A percentile compares a stretch with the other conserved stretches of the same genome.
Evolutionary conservation across 805 yeast species (phyloP).

Genomic region (Yamadazyma olivae): DNA sequence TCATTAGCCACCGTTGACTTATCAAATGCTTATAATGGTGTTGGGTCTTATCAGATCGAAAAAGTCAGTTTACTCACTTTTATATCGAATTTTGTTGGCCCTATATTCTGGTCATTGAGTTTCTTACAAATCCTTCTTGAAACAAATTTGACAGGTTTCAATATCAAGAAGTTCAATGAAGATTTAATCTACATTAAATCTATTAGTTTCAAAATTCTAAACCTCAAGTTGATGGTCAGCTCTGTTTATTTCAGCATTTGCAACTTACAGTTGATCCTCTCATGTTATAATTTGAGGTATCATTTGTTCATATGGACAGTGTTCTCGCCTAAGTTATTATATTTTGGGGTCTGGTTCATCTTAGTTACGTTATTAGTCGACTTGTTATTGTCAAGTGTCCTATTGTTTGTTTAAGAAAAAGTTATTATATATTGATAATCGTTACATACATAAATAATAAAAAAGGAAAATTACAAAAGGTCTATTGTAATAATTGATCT

Average conservation of each 20-base stretch:
- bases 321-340: constrained; percentile 87
- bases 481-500: constrained; percentile 36
- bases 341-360: constrained; percentile 71
- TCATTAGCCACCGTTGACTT: constrained; percentile 89
- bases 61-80: constrained; percentile 78
- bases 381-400: constrained; percentile 38
- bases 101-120: constrained; percentile 74
- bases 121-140: constrained; percentile 41
- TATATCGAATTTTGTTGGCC: constrained; percentile 80
- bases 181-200: constrained; percentile 12
- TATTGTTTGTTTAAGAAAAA: constrained; percentile 4
- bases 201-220: constrained; percentile 19
- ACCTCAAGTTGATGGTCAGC: constrained; percentile 33
- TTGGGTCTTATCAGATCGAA: constrained; percentile 62
- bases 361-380: constrained; percentile 42
- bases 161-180: constrained; percentile 6
- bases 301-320: constrained; percentile 98
- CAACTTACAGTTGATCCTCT: constrained; percentile 55
- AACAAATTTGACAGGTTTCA: constrained; percentile 15
- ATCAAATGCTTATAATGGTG: constrained; percentile 90
- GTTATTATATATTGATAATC: background rate
- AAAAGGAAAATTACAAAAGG: background rate
- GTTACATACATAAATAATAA: constrained; percentile 1
- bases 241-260: constrained; percentile 58
- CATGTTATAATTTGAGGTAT: constrained; percentile 73